Evolutionary conservation across 805 yeast species (phyloP), one percentile per base, ranked within the genome.

Genomic region (Candida ovalis): DNA sequence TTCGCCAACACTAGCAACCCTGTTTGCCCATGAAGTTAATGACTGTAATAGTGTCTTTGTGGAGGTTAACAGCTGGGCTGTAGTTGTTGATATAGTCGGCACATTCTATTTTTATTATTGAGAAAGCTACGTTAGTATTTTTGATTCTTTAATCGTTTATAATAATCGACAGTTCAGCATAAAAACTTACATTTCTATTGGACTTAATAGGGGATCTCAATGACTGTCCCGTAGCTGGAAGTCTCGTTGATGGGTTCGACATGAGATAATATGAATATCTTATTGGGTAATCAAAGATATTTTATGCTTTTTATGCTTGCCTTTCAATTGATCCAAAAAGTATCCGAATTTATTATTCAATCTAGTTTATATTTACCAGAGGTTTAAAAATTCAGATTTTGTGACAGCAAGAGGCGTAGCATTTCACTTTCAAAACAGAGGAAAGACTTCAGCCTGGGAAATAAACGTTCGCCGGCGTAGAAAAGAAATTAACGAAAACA

Each of bases 11-110:
- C 84, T 76, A 5, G 88, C 90, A n/a, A 78, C 75, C 21, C 80
- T 81, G 51, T 80, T 75, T 1, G 98, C 91, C 99, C 99, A 94
- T 51, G 82, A 88, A 0, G 95, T 88, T 44, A 94, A 70, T 17
- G 88, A 77, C 58, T 88, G 96, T n/a, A 94, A 72, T 12, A 92
- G 72, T 49, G 88, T 90, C 59, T 92, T 92, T 0, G 98, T 90
- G 1, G 96, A 86, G 33, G 91, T 91, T 40, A 94, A 74, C 23
- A 92, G 74, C 51, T 64, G 67, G 5, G 66, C 64, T 0, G 69
- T 65, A 1, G 69, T 89, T 69, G 18, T 96, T 80, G 40, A 86
- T 87, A 57, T 91, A 78, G 42, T 90, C 2, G 62, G 61, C 2
- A 57, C 51, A 80, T 61, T 88, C 96, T 44, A 85, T 83, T 9